Base-by-base conservation (phyloP, 176 grass and related monocot genomes). In the Poa pratensis region DNA sequence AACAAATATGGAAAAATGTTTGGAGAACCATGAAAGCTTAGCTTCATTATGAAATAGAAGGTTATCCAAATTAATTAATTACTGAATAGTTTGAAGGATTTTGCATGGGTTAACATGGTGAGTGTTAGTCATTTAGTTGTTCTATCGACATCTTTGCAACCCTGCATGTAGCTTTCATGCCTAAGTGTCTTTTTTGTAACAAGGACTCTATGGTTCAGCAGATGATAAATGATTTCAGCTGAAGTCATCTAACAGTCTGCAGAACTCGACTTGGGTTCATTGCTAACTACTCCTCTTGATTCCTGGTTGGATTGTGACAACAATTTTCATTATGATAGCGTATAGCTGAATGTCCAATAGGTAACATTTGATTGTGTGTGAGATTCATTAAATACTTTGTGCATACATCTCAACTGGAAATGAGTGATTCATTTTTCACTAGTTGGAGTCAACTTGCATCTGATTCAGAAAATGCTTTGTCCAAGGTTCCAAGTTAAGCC, bases 161-260 rank as follows among this genome's bases (percentile, higher is more conserved):
- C 24, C 15, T 88, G 42, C 3, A 28, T 15, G n/a, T 67, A 73
- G 52, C 15, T 79, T 24, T 10, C 9, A 68, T 78, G 76, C 58
- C 16, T 28, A 48, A 84, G 15, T 5, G 9, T n/a, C 9, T 69
- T 76, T 66, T 18, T 8, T 51, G 1, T 30, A 76, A 60, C 37
- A 20, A 18, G 20, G 34, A 51, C 48, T 75, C 45, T 49, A 67
- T 80, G 45, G 10, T 58, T 20, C 7, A 28, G 75, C 8, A 48
- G 46, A 68, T 68, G 5, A 46, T 68, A 58, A 10, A 55, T 17
- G 7, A 32, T 65, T 78, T 78, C 11, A 61, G 11, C 40, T 6
- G 52, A 75, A 75, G 16, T 19, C 32, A 51, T 71, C 39, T 78
- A 13, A 32, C 49, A 82, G 19, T 14, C 27, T 42, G 40, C 27